A percentile compares a stretch with the other conserved stretches of the same genome.
Conservation (phyloP, 2,329 filamentous ascomycete genomes). For the Penicillium sp. region DNA sequence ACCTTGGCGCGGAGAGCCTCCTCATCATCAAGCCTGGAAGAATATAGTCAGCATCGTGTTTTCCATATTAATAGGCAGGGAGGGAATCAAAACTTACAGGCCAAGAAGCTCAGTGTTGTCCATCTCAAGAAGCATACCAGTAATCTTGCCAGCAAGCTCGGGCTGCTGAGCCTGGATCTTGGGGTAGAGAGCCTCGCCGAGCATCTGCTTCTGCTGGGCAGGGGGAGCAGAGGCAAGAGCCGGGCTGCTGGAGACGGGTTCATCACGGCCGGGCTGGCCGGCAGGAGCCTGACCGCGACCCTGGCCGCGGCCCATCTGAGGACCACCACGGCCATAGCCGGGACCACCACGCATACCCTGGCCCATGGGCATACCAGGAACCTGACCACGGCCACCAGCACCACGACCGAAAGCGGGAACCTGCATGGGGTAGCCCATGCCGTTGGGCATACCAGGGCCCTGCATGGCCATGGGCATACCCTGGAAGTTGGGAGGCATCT, state of each 20-base stretch:
- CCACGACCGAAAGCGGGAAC: constrained; percentile 68
- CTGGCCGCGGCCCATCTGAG: constrained; percentile 41
- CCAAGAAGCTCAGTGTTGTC: constrained; percentile 90
- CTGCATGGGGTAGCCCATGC: constrained; percentile 75
- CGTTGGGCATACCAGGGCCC: constrained; percentile 67
- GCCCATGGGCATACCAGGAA: constrained; percentile 65
- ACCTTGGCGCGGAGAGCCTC: constrained; percentile 88
- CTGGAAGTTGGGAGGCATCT: constrained; percentile 84
- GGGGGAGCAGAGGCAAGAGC: constrained; percentile 53
- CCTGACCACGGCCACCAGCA: constrained; percentile 64
- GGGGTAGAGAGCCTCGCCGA: constrained; percentile 95
- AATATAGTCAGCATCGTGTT: constrained; percentile 15
- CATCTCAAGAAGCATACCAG: constrained; percentile 99
- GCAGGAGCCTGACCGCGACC: constrained; percentile 40
- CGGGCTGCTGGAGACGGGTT: constrained; percentile 39
- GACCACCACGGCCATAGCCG: constrained; percentile 43
- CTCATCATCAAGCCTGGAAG: constrained; percentile 76
- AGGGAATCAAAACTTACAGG: constrained; percentile 63
- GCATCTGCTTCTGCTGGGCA: constrained; percentile 94
- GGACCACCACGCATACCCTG: constrained; percentile 46
- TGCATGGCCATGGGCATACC: constrained; percentile 57
- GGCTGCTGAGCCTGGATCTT: constrained; percentile 96
- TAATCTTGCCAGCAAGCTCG: constrained; percentile 97
- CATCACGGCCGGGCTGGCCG: constrained; percentile 37
- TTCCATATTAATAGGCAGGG: not conserved